Evolutionary conservation across 139 green algal genomes (phyloP), one percentile per base, ranked within the genome.

Genomic region (Coelastrella sp.): DNA sequence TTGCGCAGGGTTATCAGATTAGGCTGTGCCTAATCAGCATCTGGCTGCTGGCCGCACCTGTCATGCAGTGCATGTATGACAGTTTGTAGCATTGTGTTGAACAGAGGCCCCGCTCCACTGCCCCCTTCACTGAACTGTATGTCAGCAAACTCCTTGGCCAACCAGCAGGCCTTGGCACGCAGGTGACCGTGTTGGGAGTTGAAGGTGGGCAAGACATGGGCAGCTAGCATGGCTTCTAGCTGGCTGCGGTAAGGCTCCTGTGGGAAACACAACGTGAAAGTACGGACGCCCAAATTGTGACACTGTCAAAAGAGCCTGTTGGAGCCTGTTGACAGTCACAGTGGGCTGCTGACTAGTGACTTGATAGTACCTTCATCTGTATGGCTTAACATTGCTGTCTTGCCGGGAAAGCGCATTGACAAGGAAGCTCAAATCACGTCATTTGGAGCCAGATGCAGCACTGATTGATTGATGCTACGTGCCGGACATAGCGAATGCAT

Each of bases 81-180:
- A 57, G 79, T 23, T 56, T 97, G 90, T 75, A 99, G 93, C 66
- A 98, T 93, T 23, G 82, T 80, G 7, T 81, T 87, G 92, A 98
- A 99, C 32, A 93, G 96, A 17, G 90, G 77, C 0, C 95, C 96
- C 16, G 17, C n/a, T 20, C 78, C 79, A 20, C 90, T 91, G 19
- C 90, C 92, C 32, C 92, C 94, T 22, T 98, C 96, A 0, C 83
- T 66, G 88, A 99, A 99, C 19, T 95, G 47, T 47, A 98, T 96
- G 88, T 98, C 96, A 4, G 92, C 95, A 86, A 96, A 99, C 86
- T 94, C 86, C 20, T 95, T 96, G 0, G 94, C 92, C 74, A 99
- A 88, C 98, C 98, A 99, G 87, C 92, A 96, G 4, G 97, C 98
- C 93, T 99, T 99, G 84, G 96, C 94, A 8, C 98, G 92, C 83